These are phyloP conservation scores for Ceratobasidium sp. DNA, from an alignment of 1,284 basidiomycete species.

Conservation along the genomic window DNA sequence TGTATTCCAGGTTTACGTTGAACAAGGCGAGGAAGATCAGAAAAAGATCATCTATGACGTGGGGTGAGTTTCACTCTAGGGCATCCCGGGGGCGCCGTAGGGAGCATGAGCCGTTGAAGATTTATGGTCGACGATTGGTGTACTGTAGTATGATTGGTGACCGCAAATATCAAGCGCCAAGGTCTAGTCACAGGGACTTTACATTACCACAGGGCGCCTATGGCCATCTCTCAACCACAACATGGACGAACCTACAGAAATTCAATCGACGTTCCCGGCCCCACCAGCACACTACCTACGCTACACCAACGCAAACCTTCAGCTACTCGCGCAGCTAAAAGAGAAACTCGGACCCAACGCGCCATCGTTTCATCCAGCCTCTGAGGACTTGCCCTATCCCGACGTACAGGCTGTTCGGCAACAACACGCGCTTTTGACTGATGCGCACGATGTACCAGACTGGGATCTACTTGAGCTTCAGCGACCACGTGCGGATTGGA, in stretches of 20 bases:
- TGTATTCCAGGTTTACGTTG: not conserved
- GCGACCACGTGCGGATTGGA: slow-evolving; percentile 55
- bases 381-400: slow-evolving; percentile 45
- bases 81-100: not conserved
- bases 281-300: slow-evolving; percentile 54
- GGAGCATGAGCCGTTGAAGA: not conserved
- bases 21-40: not conserved
- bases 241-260: slow-evolving; percentile 44
- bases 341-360: slow-evolving; percentile 41
- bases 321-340: slow-evolving; percentile 50
- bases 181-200: not conserved
- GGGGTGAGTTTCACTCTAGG: not conserved
- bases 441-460: slow-evolving; percentile 49
- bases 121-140: no score
- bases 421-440: slow-evolving; percentile 46
- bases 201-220: slow-evolving; percentile 18
- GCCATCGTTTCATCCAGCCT: slow-evolving; percentile 31
- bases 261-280: slow-evolving; percentile 52
- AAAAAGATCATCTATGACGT: not conserved
- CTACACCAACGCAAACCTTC: slow-evolving; percentile 54
- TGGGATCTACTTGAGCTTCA: slow-evolving; percentile 53
- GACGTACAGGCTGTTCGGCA: slow-evolving; percentile 35
- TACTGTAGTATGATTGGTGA: not conserved
- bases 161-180: not conserved
- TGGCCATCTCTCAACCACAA: not conserved